Evolutionary conservation across 495 filamentous ascomycete species (phyloP), one percentile per base, ranked within the genome.

Genomic region (Ramalina peruviana): DNA sequence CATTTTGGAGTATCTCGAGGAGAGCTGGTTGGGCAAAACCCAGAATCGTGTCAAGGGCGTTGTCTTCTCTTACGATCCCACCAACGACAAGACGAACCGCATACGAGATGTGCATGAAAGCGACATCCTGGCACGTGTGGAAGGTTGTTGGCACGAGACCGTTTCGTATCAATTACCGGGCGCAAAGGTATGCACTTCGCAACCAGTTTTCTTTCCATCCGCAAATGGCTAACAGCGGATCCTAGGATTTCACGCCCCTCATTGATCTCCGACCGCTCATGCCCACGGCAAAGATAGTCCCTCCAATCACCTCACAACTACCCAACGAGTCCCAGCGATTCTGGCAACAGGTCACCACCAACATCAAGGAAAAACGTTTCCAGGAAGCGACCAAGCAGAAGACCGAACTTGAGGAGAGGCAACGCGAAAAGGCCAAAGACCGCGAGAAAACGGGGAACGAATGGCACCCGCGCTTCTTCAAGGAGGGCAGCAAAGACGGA

Each of bases 391-490:
- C 90, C 41, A 79, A 77, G 36, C 65, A 88, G 40, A 98, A 98
- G 66, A 77, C 86, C 41, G 87, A 94, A 56, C 78, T 98, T 11
- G 90, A 98, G 65, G 89, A 98, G 59, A 75, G 78, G 17, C 90
- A 98, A 64, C 74, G 90, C 33, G 74, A 84, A 56, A 87, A 83
- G 64, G 88, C 86, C 1, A 77, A 83, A n/a, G 80, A 87, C 53
- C 72, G 90, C 23, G 80, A 85, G 52, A 71, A 68, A 12, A 73
- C 71, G 10, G 71, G 75, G 16, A 73, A 74, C 43, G 71, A 80
- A 16, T 97, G 86, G 85, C 72, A 81, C 51, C 92, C 92, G n/a
- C 72, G 87, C 21, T 98, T 95, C 65, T 98, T 98, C 62, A 83
- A 78, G 4, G 76, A 75, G 1, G 76, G 82, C 10, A 83, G 82